Percentiles rank a stretch among this genome's conserved stretches.
These are phyloP conservation scores for Cercospora canescens DNA, from an alignment of 2,329 filamentous ascomycete genomes.

Conservation along the genomic window DNA sequence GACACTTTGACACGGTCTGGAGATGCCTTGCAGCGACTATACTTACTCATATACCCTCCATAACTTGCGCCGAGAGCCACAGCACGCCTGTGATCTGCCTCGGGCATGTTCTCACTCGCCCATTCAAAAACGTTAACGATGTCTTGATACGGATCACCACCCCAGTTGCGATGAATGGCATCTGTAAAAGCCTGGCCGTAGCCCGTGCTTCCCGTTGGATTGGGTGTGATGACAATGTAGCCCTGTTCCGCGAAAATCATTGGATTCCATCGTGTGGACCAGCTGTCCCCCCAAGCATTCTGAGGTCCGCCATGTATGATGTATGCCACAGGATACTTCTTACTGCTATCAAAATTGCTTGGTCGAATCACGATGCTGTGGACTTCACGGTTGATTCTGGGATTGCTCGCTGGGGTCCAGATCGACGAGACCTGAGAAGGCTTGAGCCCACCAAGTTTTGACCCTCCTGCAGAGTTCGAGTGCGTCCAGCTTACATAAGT, in stretches of 20 bases:
- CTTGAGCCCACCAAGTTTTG: conserved; percentile 63
- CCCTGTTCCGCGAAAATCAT: conserved; percentile 36
- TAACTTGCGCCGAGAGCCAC: conserved; percentile 76
- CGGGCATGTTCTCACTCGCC: conserved; percentile 64
- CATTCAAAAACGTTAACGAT: conserved; percentile 77
- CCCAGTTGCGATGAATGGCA: conserved; percentile 79
- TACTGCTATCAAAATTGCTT: conserved; percentile 29
- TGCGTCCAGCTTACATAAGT: conserved; percentile 28
- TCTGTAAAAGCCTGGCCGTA: conserved; percentile 36
- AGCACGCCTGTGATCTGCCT: conserved; percentile 67
- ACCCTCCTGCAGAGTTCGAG: conserved; percentile 66
- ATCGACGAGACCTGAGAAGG: conserved; percentile 65
- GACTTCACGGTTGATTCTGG: conserved; percentile 54
- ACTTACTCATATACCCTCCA: conserved; percentile 45
- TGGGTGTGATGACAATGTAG: conserved; percentile 33
- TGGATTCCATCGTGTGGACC: conserved; percentile 35
- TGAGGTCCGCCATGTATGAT: conserved; percentile 36
- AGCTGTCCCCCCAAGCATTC: conserved; percentile 32
- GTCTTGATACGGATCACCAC: conserved; percentile 80
- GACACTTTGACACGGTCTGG: no score
- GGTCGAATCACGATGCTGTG: conserved; percentile 54
- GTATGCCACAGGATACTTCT: conserved; percentile 35
- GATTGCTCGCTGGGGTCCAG: conserved; percentile 65
- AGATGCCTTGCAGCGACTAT: no score
- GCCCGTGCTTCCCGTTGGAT: conserved; percentile 33